Percentiles rank a stretch among this genome's conserved stretches.
Evolutionary conservation across 2,329 filamentous ascomycete genomes (phyloP).

Genomic region (Penicillium glabrum): DNA sequence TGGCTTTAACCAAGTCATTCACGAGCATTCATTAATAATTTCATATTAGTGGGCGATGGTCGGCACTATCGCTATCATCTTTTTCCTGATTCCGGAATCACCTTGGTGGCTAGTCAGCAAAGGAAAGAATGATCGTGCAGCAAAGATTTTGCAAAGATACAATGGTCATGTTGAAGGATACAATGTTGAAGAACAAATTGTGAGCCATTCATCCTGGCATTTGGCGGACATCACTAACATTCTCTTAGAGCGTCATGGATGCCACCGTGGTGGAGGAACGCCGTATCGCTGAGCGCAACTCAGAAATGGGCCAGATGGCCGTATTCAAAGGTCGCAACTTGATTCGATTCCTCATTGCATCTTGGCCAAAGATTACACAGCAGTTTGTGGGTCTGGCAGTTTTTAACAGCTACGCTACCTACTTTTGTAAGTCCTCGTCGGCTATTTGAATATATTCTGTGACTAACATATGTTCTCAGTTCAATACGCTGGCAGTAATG

Average conservation of each 20-base stretch:
- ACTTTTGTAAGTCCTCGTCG: slow-evolving; percentile 34
- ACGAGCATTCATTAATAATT: neutral
- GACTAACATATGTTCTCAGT: slow-evolving; percentile 19
- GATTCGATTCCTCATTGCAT: slow-evolving; percentile 38
- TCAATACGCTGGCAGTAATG: slow-evolving; percentile 43
- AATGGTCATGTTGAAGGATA: slow-evolving; percentile 35
- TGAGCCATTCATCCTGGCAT: slow-evolving; percentile 2
- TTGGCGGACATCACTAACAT: neutral
- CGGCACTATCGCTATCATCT: slow-evolving; percentile 42
- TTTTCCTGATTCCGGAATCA: slow-evolving; percentile 34
- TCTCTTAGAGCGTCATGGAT: slow-evolving; percentile 34
- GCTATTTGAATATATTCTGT: neutral
- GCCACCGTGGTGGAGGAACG: slow-evolving; percentile 37
- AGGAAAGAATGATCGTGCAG: slow-evolving; percentile 32
- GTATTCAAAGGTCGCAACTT: slow-evolving; percentile 42
- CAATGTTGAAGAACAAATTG: slow-evolving; percentile 34
- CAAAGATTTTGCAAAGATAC: slow-evolving; percentile 27
- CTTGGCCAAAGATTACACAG: slow-evolving; percentile 43
- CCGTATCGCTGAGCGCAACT: slow-evolving; percentile 28
- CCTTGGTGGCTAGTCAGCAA: slow-evolving; percentile 43
- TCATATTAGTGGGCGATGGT: slow-evolving; percentile 44
- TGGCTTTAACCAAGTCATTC: too few species aligned
- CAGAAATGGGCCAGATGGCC: slow-evolving; percentile 30
- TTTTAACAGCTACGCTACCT: slow-evolving; percentile 43
- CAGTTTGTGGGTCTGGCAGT: slow-evolving; percentile 42